These are phyloP conservation scores for Aspergillus jensenii DNA, from an alignment of 2,329 filamentous ascomycete genomes.

Conservation along the genomic window DNA sequence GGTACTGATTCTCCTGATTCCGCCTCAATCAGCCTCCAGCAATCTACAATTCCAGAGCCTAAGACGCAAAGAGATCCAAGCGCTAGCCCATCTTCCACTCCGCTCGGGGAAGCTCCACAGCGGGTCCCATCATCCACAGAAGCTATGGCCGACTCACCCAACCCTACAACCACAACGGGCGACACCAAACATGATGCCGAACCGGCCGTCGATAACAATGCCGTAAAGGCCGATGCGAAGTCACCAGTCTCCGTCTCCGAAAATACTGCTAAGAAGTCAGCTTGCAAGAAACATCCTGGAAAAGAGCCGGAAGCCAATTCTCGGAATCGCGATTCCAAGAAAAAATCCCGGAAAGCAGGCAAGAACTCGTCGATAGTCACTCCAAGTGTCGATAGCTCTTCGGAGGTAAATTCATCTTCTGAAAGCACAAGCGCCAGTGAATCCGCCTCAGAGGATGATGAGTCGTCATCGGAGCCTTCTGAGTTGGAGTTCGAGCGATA, in stretches of 20 bases:
- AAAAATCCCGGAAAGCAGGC: constrained; percentile 24
- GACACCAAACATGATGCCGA: constrained; percentile 34
- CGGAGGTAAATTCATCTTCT: constrained; percentile 20
- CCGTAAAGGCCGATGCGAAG: constrained; percentile 25
- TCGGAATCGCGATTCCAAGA: constrained; percentile 20
- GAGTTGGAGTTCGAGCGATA: constrained; percentile 26
- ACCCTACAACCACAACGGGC: constrained; percentile 16
- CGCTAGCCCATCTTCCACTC: constrained; percentile 16
- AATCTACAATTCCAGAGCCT: constrained; percentile 10
- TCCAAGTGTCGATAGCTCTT: constrained; percentile 23
- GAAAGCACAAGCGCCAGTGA: constrained; percentile 23
- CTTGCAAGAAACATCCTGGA: constrained; percentile 33
- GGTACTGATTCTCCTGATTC: constrained; percentile 5
- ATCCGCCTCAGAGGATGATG: constrained; percentile 16
- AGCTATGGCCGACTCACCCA: constrained; percentile 31
- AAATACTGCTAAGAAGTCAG: constrained; percentile 24
- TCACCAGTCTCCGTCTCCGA: constrained; percentile 24
- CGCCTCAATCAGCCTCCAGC: constrained; percentile 4
- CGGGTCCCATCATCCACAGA: constrained; percentile 14
- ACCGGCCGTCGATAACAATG: constrained; percentile 26
- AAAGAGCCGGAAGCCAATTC: constrained; percentile 21
- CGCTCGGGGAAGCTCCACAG: constrained; percentile 24
- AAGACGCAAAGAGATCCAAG: constrained; percentile 23
- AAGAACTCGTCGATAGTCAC: constrained; percentile 19
- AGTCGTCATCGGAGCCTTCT: constrained; percentile 14